A percentile compares a stretch with the other conserved stretches of the same genome.
phyloP scores from a whole-genome alignment of 768 basidiomycete species.

The Podaxis pistillaris region DNA sequence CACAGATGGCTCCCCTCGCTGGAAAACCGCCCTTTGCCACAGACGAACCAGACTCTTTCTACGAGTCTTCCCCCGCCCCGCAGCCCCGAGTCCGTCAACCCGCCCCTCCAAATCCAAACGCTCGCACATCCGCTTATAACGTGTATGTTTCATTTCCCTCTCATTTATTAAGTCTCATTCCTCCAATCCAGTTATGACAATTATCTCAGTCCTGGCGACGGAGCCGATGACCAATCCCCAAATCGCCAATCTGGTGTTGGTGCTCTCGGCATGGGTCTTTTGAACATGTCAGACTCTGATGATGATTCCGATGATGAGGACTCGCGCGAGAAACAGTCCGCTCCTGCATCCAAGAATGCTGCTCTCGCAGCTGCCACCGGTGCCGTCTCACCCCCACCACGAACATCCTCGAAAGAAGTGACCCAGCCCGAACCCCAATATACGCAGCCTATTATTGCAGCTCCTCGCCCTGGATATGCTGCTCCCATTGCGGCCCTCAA shows the following conservation, averaged over 20 bases:
- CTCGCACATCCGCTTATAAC: slow-evolving; percentile 61
- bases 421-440: slow-evolving; percentile 11
- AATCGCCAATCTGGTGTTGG: slow-evolving; percentile 37
- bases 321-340: neutral
- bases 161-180: slow-evolving; percentile 1
- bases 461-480: slow-evolving; percentile 73
- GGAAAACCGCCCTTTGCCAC: slow-evolving; percentile 68
- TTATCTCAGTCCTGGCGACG: slow-evolving; percentile 41
- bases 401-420: slow-evolving; percentile 4
- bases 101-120: slow-evolving; percentile 47
- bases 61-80: slow-evolving; percentile 37
- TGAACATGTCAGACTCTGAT: slow-evolving; percentile 27
- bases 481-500: slow-evolving; percentile 67
- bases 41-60: slow-evolving; percentile 63
- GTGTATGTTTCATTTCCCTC: slow-evolving; percentile 46
- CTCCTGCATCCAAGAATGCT: slow-evolving; percentile 33
- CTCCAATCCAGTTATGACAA: slow-evolving; percentile 55
- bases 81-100: slow-evolving; percentile 43
- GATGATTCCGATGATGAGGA: slow-evolving; percentile 29
- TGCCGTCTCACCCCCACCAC: slow-evolving; percentile 13
- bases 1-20: slow-evolving; percentile 46
- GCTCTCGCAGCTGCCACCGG: slow-evolving; percentile 36
- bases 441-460: slow-evolving; percentile 46
- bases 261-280: slow-evolving; percentile 39
- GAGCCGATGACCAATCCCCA: slow-evolving; percentile 19